Conservation (phyloP, 2,329 filamentous ascomycete genomes). For the Davidsoniella australis region DNA sequence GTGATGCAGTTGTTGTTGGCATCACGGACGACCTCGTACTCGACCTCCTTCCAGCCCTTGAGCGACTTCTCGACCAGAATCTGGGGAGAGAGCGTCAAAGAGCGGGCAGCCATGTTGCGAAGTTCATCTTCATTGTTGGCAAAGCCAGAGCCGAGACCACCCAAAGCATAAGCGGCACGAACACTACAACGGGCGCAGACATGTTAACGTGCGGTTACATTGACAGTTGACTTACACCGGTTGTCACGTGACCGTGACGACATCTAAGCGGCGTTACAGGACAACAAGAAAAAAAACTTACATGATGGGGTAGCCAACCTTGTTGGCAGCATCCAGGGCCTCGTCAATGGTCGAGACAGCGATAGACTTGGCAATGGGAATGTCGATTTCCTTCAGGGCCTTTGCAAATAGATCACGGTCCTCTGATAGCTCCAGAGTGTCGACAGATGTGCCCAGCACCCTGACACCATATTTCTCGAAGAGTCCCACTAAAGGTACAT, state of each 20-base stretch:
- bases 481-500: conserved; percentile 43
- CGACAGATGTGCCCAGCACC: conserved; percentile 86
- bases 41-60: conserved; percentile 98
- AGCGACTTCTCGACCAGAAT: conserved; percentile 97
- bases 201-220: not conserved
- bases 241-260: conserved; percentile 3
- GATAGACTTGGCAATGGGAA: conserved; percentile 91
- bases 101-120: conserved; percentile 80
- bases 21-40: conserved; percentile 96
- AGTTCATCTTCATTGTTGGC: conserved; percentile 89
- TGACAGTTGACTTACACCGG: conserved; percentile 5
- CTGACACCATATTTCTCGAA: conserved; percentile 92
- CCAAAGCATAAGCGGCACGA: conserved; percentile 87
- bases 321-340: conserved; percentile 69
- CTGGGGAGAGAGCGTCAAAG: conserved; percentile 83
- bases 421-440: conserved; percentile 72
- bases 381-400: conserved; percentile 91
- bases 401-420: conserved; percentile 93
- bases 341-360: conserved; percentile 85
- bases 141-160: conserved; percentile 91
- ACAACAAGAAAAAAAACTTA: conserved; percentile 10
- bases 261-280: not conserved
- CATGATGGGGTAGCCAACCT: conserved; percentile 91
- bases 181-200: conserved; percentile 27
- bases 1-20: conserved; percentile 98